These are phyloP conservation scores for Bruguiera gymnorhiza DNA, from an alignment of 345 rosid species.

Conservation along the genomic window DNA sequence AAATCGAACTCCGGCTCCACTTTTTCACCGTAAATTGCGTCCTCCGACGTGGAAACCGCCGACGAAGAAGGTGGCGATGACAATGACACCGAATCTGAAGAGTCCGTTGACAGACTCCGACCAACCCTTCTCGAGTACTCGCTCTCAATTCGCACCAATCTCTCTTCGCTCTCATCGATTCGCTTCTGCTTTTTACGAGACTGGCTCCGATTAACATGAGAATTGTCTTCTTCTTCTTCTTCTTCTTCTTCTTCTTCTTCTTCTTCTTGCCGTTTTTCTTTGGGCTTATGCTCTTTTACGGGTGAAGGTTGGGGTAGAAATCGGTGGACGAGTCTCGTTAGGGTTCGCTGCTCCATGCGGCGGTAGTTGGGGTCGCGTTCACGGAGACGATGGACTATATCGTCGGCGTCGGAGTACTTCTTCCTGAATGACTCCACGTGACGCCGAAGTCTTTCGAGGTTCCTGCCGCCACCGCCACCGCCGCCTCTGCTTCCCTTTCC, in stretches of 20 bases:
- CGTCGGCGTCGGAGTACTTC: slow-evolving; percentile 44
- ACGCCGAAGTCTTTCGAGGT: slow-evolving; percentile 29
- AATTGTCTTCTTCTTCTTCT: slow-evolving; percentile 12
- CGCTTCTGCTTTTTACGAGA: slow-evolving; percentile 35
- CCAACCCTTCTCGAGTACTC: slow-evolving; percentile 27
- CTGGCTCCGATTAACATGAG: neutral
- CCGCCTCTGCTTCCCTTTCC: slow-evolving; percentile 30
- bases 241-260: slow-evolving; percentile 28
- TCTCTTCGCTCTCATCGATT: slow-evolving; percentile 41
- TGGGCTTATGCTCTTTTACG: neutral
- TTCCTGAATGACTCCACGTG: slow-evolving; percentile 39
- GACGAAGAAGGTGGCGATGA: slow-evolving; percentile 13
- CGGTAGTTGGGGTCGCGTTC: slow-evolving; percentile 30
- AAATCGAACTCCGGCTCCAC: slow-evolving; percentile 62
- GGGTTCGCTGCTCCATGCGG: slow-evolving; percentile 37
- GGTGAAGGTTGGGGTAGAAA: slow-evolving; percentile 6
- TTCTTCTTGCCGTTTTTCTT: slow-evolving; percentile 6
- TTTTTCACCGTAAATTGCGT: slow-evolving; percentile 43
- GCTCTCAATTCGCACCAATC: slow-evolving; percentile 45
- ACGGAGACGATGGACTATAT: slow-evolving; percentile 56
- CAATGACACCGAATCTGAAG: slow-evolving; percentile 19
- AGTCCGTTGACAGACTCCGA: slow-evolving; percentile 11
- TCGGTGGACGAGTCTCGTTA: slow-evolving; percentile 37
- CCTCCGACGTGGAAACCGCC: slow-evolving; percentile 58
- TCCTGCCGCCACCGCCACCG: slow-evolving; percentile 28